Conservation (phyloP, 2,329 filamentous ascomycete species). For the Tolypocladium capitatum region DNA sequence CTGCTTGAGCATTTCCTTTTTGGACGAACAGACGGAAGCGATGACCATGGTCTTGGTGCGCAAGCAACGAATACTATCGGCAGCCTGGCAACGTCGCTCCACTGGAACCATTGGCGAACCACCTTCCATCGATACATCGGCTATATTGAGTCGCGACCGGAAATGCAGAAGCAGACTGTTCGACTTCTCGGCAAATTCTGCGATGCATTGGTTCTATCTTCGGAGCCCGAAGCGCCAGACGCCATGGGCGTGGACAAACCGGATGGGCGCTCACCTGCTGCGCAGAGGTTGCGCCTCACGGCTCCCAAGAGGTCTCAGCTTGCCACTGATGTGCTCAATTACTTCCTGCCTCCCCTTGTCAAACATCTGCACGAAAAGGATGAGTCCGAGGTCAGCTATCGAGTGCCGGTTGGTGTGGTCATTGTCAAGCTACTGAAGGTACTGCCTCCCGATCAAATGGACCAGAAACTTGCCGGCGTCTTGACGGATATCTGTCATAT, state of each 20-base stretch:
- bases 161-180: slow-evolving; percentile 75
- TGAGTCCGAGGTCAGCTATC: slow-evolving; percentile 83
- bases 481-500: slow-evolving; percentile 90
- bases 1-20: slow-evolving; percentile 91
- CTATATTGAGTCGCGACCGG: slow-evolving; percentile 67
- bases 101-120: slow-evolving; percentile 83
- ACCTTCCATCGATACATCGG: slow-evolving; percentile 73
- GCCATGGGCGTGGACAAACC: slow-evolving; percentile 29
- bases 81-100: slow-evolving; percentile 58
- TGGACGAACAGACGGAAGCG: slow-evolving; percentile 55
- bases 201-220: slow-evolving; percentile 56
- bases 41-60: slow-evolving; percentile 76
- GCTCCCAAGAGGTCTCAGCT: slow-evolving; percentile 57
- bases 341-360: slow-evolving; percentile 67
- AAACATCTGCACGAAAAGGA: slow-evolving; percentile 88
- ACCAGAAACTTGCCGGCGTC: slow-evolving; percentile 64
- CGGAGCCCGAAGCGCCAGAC: slow-evolving; percentile 23
- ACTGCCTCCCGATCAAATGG: slow-evolving; percentile 60
- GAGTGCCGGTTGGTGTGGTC: slow-evolving; percentile 80
- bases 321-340: slow-evolving; percentile 55
- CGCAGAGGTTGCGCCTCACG: slow-evolving; percentile 43
- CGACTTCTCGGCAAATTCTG: slow-evolving; percentile 69
- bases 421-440: slow-evolving; percentile 77
- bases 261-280: slow-evolving; percentile 11
- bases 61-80: slow-evolving; percentile 77